phyloP scores from a whole-genome alignment of 345 rosid species.

The Kandelia obovata region DNA sequence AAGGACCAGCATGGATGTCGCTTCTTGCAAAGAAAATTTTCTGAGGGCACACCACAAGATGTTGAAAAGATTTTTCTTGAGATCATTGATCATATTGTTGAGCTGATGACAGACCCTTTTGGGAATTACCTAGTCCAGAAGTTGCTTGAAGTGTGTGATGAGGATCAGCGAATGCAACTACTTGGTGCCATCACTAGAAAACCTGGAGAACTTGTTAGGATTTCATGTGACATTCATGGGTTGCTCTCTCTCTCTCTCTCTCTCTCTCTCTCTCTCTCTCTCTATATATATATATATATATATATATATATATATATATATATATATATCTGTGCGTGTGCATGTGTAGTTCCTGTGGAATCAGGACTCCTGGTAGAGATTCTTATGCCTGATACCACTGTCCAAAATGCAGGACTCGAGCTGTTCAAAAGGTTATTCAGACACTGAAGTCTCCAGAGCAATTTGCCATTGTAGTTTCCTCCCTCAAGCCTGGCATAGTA shows the following conservation, averaged over 20 bases:
- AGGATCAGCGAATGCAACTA: constrained; percentile 56
- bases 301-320: no score
- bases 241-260: constrained; percentile 19
- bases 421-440: constrained; percentile 76
- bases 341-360: constrained; percentile 6
- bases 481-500: constrained; percentile 63
- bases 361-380: background rate
- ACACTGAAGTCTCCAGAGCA: constrained; percentile 57
- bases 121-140: constrained; percentile 79
- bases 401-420: constrained; percentile 56
- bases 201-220: constrained; percentile 54
- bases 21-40: constrained; percentile 61
- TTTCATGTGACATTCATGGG: constrained; percentile 88
- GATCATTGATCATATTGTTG: constrained; percentile 60
- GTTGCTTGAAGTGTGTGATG: constrained; percentile 68
- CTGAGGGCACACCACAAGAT: constrained; percentile 52
- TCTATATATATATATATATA: background rate
- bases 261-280: constrained; percentile 10
- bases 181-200: constrained; percentile 52
- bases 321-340: background rate
- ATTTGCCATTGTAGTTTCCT: constrained; percentile 46
- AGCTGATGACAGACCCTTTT: constrained; percentile 72
- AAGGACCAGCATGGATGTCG: constrained; percentile 82
- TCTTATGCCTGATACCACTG: background rate
- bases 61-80: constrained; percentile 58